Evolutionary conservation across 306 rosid genomes (phyloP), one percentile per base, ranked within the genome.

Genomic region (Astragalus glycyphyllos): DNA sequence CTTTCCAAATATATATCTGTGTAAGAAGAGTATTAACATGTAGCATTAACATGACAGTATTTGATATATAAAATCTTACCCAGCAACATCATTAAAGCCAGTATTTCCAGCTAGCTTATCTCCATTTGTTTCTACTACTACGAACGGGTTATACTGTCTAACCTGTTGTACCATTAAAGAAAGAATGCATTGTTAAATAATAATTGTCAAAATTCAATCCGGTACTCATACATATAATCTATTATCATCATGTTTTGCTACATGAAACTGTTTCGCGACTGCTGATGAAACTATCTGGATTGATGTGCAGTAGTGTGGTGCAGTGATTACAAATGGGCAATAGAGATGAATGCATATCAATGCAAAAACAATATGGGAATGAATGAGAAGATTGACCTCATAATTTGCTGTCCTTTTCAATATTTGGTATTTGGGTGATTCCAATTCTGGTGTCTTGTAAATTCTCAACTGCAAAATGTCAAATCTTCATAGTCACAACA

Each of bases 1-100:
- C 85, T 91, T 91, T 47, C 97, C 97, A 62, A 94, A 91, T 78
- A 94, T 94, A 72, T 91, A 87, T 79, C 96, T 91, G 77, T 10
- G 46, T 4, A 58, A 11, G 59, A 46, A 51, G 58, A 12, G 64
- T 49, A 48, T 50, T 37, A 45, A 58, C 53, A 47, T 49, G 12
- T 60, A 58, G 54, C 40, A 63, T 62, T 50, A 72, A 57, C 34
- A 44, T 5, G 38, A 15, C 3, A 57, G 35, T 14, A 58, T n/a
- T 44, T 48, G 54, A 73, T 26, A 12, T 38, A 34, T 9, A 34
- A 37, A 62, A 38, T 62, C 92, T 76, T 70, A 84, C 99, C 99
- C 97, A 6, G 96, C 89, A 71, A 94, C 85, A 71, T 83, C 86
- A 59, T 87, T 85, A 45, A 91, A 94, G 59, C 97, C 97, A 31